Conservation (phyloP, 1,139 yeast species). For the Sugiyamaella japonica region DNA sequence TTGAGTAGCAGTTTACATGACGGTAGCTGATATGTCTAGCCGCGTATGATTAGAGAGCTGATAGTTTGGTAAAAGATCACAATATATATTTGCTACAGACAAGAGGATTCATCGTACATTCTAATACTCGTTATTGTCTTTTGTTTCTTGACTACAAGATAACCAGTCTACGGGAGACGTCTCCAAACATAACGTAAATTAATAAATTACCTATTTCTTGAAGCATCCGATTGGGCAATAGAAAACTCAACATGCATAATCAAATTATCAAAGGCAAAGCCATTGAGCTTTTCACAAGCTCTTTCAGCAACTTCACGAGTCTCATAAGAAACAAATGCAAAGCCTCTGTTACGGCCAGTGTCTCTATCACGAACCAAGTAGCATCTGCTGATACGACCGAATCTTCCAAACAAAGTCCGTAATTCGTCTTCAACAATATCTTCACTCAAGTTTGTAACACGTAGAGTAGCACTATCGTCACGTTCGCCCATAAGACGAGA, state of each 20-base stretch:
- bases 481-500: slow-evolving; percentile 49
- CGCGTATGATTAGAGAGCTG: too few species aligned
- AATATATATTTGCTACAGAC: too few species aligned
- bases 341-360: slow-evolving; percentile 93
- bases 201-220: slow-evolving; percentile 29
- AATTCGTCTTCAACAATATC: slow-evolving; percentile 81
- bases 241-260: slow-evolving; percentile 56
- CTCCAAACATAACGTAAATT: background rate
- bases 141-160: too few species aligned
- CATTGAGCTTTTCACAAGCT: slow-evolving; percentile 78
- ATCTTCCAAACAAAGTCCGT: slow-evolving; percentile 66
- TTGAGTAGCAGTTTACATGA: background rate
- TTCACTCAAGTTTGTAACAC: slow-evolving; percentile 88
- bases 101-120: too few species aligned
- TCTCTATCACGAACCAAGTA: slow-evolving; percentile 88
- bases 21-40: too few species aligned
- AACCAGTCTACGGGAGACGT: too few species aligned
- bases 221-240: background rate
- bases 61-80: too few species aligned
- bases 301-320: slow-evolving; percentile 68
- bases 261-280: slow-evolving; percentile 90
- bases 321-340: slow-evolving; percentile 90
- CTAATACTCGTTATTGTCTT: too few species aligned
- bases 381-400: slow-evolving; percentile 72
- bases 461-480: slow-evolving; percentile 86